A percentile compares a stretch with the other conserved stretches of the same genome.
phyloP scores from a whole-genome alignment of 805 yeast genomes.

The Cyberlindnera galapagoensis region DNA sequence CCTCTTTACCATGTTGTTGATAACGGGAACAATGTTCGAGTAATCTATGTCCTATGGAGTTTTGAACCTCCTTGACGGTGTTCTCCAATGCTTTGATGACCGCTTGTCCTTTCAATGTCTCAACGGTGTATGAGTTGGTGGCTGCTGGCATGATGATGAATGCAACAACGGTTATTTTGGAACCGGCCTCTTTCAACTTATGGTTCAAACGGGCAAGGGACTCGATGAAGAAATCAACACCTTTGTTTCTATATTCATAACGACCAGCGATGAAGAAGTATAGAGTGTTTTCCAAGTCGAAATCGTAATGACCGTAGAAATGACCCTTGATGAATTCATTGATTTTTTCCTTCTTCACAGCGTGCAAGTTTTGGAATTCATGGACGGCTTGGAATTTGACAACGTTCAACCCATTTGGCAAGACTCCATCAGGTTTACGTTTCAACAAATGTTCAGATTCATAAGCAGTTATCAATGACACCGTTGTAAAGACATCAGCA shows the following conservation, averaged over 20 bases:
- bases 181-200: conserved; percentile 69
- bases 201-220: conserved; percentile 88
- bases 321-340: conserved; percentile 95
- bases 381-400: conserved; percentile 96
- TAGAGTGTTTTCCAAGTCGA: conserved; percentile 87
- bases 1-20: conserved; percentile 52
- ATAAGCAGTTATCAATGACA: conserved; percentile 94
- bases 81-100: conserved; percentile 86
- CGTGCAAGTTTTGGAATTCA: conserved; percentile 96
- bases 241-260: conserved; percentile 94
- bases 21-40: conserved; percentile 84
- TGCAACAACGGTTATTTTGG: conserved; percentile 91
- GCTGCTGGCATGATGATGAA: conserved; percentile 97
- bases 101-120: conserved; percentile 93
- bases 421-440: conserved; percentile 95
- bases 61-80: conserved; percentile 84
- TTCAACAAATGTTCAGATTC: conserved; percentile 90
- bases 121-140: conserved; percentile 90
- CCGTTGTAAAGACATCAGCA: conserved; percentile 96
- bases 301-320: conserved; percentile 94
- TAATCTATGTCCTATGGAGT: conserved; percentile 76
- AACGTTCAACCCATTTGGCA: conserved; percentile 94
- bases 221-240: conserved; percentile 93
- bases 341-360: conserved; percentile 82
- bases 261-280: conserved; percentile 97